Conservation (phyloP, 495 filamentous ascomycete species). For the Xylaria nigripes region DNA sequence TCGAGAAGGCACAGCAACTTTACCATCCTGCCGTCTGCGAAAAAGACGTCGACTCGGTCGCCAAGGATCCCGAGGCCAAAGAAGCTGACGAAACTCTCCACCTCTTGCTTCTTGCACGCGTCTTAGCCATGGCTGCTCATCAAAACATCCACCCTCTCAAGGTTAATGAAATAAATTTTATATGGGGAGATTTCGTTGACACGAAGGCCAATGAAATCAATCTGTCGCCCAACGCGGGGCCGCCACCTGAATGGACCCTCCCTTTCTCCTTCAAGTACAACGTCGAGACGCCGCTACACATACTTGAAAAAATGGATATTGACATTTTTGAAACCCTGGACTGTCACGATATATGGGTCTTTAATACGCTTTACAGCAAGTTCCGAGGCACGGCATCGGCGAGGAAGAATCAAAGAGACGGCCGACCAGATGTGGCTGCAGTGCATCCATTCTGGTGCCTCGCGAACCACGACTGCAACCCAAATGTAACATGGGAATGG, state of each 20-base stretch:
- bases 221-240: constrained; percentile 39
- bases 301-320: constrained; percentile 85
- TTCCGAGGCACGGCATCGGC: constrained; percentile 89
- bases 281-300: constrained; percentile 71
- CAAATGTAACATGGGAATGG: constrained; percentile 93
- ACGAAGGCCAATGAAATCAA: constrained; percentile 41
- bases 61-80: constrained; percentile 63
- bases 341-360: constrained; percentile 78
- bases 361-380: constrained; percentile 88
- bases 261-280: constrained; percentile 86
- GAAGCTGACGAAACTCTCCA: constrained; percentile 74
- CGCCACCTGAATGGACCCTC: constrained; percentile 57
- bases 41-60: constrained; percentile 69
- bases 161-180: constrained; percentile 76
- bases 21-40: constrained; percentile 89
- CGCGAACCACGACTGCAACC: constrained; percentile 91
- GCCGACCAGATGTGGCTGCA: constrained; percentile 71
- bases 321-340: constrained; percentile 64
- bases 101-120: constrained; percentile 65
- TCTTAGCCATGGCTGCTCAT: constrained; percentile 79
- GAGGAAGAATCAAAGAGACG: constrained; percentile 59
- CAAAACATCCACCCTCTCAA: constrained; percentile 76
- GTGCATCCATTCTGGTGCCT: constrained; percentile 49
- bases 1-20: constrained; percentile 54
- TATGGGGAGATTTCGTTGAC: constrained; percentile 75